Evolutionary conservation across 2,329 filamentous ascomycete species (phyloP).

Genomic region (Emmonsiellopsis sp.): DNA sequence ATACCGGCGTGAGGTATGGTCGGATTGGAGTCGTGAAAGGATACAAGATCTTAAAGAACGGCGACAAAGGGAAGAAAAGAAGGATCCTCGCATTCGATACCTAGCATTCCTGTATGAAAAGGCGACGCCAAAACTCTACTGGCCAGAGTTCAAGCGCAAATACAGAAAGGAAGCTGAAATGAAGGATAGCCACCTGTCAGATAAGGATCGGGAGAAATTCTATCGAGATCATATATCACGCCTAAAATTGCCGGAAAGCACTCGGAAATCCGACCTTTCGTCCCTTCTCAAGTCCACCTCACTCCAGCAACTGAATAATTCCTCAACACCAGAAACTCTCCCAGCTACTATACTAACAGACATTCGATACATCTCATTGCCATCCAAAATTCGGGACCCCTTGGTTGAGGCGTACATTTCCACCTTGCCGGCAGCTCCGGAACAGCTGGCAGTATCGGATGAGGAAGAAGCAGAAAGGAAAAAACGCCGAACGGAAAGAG

Average conservation of each 20-base stretch:
- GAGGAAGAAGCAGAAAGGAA: constrained; percentile 29
- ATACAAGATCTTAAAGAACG: constrained; percentile 64
- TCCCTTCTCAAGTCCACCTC: constrained; percentile 35
- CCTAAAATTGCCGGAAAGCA: constrained; percentile 37
- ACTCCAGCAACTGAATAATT: constrained; percentile 29
- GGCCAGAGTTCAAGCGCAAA: constrained; percentile 93
- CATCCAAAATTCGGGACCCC: constrained; percentile 28
- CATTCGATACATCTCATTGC: constrained; percentile 34
- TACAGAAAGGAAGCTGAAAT: constrained; percentile 73
- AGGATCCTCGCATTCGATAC: constrained; percentile 75
- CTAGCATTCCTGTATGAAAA: constrained; percentile 69
- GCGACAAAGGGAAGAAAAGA: constrained; percentile 66
- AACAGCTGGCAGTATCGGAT: constrained; percentile 23
- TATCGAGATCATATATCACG: constrained; percentile 39
- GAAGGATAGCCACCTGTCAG: constrained; percentile 37
- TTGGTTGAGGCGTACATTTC: constrained; percentile 36
- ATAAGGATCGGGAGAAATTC: constrained; percentile 40
- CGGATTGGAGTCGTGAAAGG: constrained; percentile 69
- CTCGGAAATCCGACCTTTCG: constrained; percentile 37
- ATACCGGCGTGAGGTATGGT: constrained; percentile 70
- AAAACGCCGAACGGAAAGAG: constrained; percentile 29
- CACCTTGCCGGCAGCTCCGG: constrained; percentile 30
- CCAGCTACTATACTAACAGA: constrained; percentile 33
- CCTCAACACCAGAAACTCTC: constrained; percentile 30
- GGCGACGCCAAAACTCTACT: constrained; percentile 87